Base-by-base conservation (phyloP, 108 stramenopile genomes). In the Pseudonitzschia delicatissima region DNA sequence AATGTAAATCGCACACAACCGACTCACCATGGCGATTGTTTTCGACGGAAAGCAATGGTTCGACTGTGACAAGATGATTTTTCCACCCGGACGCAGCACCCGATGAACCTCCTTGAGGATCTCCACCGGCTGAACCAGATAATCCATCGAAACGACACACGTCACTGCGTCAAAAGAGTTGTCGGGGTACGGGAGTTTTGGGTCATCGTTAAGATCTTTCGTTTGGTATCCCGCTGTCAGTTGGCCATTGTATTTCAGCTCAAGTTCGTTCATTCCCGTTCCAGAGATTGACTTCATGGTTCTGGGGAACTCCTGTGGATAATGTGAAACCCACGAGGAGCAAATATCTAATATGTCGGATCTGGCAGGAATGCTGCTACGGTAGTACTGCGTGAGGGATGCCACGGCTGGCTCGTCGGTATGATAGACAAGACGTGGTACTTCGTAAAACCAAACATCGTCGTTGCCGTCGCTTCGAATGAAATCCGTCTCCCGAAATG, bases 41-140 rank as follows among this genome's bases (percentile, higher is more conserved):
- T 98, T 98, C 44, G 86, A 82, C 12, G 95, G 94, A 68, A 98
- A 98, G 62, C 94, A 95, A 31, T 95, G 85, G 71, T 98, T 98
- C 45, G 84, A 86, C 69, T 95, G 94, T 44, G 81, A 84, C 49
- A 98, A 80, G 55, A 96, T 96, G n/a, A 87, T 90, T 66, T 87
- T 89, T 1, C 97, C 97, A 45, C 94, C 95, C 1, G 95, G 95
- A 45, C 80, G 70, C 34, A 98, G 67, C 36, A 98, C 96, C 21
- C 97, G 85, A 40, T 66, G 64, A n/a, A 93, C 83, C 74, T 98
- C 97, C 33, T 85, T 85, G 35, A 98, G 71, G 13, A 96, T 89
- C 33, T 87, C 77, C 34, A 94, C 77, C 15, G 95, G 97, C 48
- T 93, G 69, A 34, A 84, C 83, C 68, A 98, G 74, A 68, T 98